Conservation (phyloP, 1,284 basidiomycete genomes). For the Rhizoctonia solani region DNA sequence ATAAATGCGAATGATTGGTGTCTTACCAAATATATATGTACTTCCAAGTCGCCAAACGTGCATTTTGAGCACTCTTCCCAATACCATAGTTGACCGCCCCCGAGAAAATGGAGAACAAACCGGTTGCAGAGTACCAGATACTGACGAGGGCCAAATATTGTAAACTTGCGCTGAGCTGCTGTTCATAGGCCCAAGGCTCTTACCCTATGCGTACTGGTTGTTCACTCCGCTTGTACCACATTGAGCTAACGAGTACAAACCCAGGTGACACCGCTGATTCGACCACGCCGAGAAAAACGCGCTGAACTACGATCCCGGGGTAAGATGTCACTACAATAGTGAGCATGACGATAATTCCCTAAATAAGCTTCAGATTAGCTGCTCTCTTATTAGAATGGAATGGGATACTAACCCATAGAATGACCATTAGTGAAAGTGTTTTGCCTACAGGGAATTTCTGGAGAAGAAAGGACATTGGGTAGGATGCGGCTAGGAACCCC, state of each 20-base stretch:
- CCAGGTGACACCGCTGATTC: slow-evolving; percentile 53
- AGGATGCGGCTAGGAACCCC: slow-evolving; percentile 50
- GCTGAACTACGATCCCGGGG: slow-evolving; percentile 51
- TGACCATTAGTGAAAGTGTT: slow-evolving; percentile 41
- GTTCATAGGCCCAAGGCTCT: not conserved
- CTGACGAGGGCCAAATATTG: slow-evolving; percentile 37
- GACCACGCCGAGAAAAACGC: slow-evolving; percentile 51
- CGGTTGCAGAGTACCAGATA: slow-evolving; percentile 55
- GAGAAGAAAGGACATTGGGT: slow-evolving; percentile 51
- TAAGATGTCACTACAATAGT: slow-evolving; percentile 50
- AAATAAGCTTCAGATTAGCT: slow-evolving; percentile 44
- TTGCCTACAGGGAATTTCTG: slow-evolving; percentile 50
- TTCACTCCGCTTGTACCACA: slow-evolving; percentile 54
- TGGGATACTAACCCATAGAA: slow-evolving; percentile 39
- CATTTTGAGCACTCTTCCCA: slow-evolving; percentile 45
- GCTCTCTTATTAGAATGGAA: not conserved
- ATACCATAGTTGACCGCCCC: slow-evolving; percentile 55
- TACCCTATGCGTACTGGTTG: slow-evolving; percentile 37
- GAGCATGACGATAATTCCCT: slow-evolving; percentile 53
- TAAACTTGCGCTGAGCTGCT: not conserved
- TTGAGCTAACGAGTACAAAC: slow-evolving; percentile 52
- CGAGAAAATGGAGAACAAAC: slow-evolving; percentile 49
- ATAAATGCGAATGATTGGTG: slow-evolving; percentile 42
- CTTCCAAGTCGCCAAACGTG: slow-evolving; percentile 51
- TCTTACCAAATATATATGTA: slow-evolving; percentile 45